Conservation (phyloP, 768 basidiomycete genomes). For the Porphyrellus cyaneotinctus region DNA sequence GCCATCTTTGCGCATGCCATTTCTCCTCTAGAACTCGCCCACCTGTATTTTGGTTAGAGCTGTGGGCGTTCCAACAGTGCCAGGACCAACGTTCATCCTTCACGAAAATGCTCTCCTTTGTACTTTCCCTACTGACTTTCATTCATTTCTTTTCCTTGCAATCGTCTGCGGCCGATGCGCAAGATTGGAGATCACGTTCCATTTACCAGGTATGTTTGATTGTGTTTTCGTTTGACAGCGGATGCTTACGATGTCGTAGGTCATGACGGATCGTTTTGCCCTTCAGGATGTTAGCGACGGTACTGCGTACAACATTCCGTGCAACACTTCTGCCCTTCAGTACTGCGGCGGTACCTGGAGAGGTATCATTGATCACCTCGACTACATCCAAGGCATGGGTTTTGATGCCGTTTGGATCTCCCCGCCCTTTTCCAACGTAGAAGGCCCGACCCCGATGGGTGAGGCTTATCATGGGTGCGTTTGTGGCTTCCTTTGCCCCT, state of each 20-base stretch:
- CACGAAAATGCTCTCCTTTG: conserved; percentile 7
- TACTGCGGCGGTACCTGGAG: conserved; percentile 60
- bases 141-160: conserved; percentile 1
- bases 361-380: conserved; percentile 49
- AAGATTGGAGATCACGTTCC: conserved; percentile 48
- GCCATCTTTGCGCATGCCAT: conserved; percentile 1
- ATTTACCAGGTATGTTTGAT: conserved; percentile 46
- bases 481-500: neutral
- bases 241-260: conserved; percentile 20
- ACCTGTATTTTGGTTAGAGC: neutral
- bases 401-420: conserved; percentile 61
- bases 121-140: conserved; percentile 11
- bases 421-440: conserved; percentile 48
- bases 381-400: conserved; percentile 62
- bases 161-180: conserved; percentile 36
- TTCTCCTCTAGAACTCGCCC: neutral
- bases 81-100: neutral
- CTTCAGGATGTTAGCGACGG: conserved; percentile 35
- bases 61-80: conserved; percentile 1
- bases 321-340: conserved; percentile 43
- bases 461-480: conserved; percentile 55
- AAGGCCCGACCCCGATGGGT: conserved; percentile 46
- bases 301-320: conserved; percentile 32
- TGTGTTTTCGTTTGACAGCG: neutral
- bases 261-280: conserved; percentile 61